Conservation (phyloP, 2,329 filamentous ascomycete genomes). For the Fusarium udum region DNA sequence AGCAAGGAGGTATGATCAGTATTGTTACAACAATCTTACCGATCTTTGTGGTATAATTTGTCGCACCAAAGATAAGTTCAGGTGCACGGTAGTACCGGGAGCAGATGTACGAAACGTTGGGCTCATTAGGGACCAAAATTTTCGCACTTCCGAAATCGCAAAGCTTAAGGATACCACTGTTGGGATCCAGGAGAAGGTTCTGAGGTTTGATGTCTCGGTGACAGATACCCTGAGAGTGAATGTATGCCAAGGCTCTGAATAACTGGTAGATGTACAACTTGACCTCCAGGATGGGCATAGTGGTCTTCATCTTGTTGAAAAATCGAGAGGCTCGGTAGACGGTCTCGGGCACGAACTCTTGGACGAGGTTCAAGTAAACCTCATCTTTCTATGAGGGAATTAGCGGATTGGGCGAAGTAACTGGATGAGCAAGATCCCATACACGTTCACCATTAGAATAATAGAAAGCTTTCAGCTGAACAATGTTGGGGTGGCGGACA, state of each 20-base stretch:
- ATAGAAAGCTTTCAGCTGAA: constrained; percentile 98
- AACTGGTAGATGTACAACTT: constrained; percentile 99
- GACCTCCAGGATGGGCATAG: constrained; percentile 98
- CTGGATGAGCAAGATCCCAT: constrained; percentile 47
- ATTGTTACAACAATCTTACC: constrained; percentile 68
- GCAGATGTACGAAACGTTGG: constrained; percentile 99
- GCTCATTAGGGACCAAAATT: constrained; percentile 98
- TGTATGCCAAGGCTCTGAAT: constrained; percentile 97
- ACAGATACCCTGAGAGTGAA: constrained; percentile 98
- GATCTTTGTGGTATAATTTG: constrained; percentile 99
- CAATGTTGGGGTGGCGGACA: constrained; percentile 97
- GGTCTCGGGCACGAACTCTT: constrained; percentile 98
- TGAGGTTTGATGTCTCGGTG: constrained; percentile 99
- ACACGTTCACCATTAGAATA: constrained; percentile 99
- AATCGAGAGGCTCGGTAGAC: constrained; percentile 98
- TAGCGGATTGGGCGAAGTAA: constrained; percentile 13
- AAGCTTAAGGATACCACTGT: constrained; percentile 91
- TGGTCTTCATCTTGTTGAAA: constrained; percentile 99
- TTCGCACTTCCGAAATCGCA: constrained; percentile 99
- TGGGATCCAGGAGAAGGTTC: constrained; percentile 92
- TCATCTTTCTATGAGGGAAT: constrained; percentile 80
- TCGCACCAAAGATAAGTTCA: constrained; percentile 97
- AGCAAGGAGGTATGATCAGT: constrained; percentile 9
- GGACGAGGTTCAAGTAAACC: constrained; percentile 97
- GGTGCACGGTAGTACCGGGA: constrained; percentile 98